phyloP scores from a whole-genome alignment of 169 alveolate genomes.

The Fabrea salina region DNA sequence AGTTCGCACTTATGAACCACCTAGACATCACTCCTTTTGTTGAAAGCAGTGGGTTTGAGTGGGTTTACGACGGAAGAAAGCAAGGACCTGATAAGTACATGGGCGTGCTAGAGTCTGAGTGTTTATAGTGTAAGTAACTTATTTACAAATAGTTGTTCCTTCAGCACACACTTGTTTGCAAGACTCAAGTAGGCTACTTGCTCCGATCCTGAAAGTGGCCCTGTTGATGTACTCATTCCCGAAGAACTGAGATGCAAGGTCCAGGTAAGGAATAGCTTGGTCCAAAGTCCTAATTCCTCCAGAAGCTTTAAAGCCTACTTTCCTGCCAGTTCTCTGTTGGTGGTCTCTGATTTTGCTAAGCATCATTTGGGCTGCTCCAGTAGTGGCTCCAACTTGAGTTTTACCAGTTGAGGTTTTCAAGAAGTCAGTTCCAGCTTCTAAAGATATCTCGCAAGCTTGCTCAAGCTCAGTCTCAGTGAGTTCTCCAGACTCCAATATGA shows the following conservation, averaged over 20 bases:
- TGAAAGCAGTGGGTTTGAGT: not conserved
- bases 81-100: not conserved
- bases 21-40: not conserved
- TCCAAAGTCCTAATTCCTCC: slow-evolving; percentile 56
- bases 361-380: slow-evolving; percentile 35
- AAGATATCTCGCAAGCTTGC: slow-evolving; percentile 43
- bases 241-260: slow-evolving; percentile 33
- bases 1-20: slow-evolving; percentile 5
- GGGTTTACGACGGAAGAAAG: not conserved
- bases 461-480: slow-evolving; percentile 38
- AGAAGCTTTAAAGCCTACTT: slow-evolving; percentile 55
- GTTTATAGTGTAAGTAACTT: not conserved
- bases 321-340: slow-evolving; percentile 37
- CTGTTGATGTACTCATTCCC: slow-evolving; percentile 39
- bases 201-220: too few species aligned
- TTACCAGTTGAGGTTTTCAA: slow-evolving; percentile 67
- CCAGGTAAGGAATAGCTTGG: slow-evolving; percentile 43
- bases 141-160: not conserved
- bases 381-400: slow-evolving; percentile 52
- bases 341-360: slow-evolving; percentile 33
- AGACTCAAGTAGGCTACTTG: too few species aligned
- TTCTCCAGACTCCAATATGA: slow-evolving; percentile 61
- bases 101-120: slow-evolving; percentile 3
- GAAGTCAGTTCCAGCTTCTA: slow-evolving; percentile 59
- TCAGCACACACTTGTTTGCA: too few species aligned